A percentile compares a stretch with the other conserved stretches of the same genome.
These are phyloP conservation scores for Aspergillus sp. DNA, from an alignment of 2,329 filamentous ascomycete genomes.

Conservation along the genomic window DNA sequence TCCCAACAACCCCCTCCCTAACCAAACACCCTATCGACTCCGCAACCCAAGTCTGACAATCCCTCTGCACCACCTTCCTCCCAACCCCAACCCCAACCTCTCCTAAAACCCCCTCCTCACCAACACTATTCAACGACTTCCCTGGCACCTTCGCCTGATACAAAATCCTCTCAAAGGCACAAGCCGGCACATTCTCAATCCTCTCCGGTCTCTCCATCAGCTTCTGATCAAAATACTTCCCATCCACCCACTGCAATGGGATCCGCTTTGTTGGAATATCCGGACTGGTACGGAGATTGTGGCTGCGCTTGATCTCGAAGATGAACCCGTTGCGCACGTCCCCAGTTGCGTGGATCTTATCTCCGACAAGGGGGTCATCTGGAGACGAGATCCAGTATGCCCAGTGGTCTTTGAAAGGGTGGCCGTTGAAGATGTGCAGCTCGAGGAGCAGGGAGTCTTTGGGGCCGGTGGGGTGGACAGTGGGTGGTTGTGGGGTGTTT, in stretches of 20 bases:
- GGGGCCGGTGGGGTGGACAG: not conserved
- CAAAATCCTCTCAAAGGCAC: constrained; percentile 30
- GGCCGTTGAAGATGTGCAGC: constrained; percentile 35
- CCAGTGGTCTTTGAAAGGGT: constrained; percentile 42
- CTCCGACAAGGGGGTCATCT: constrained; percentile 22
- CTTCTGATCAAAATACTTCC: constrained; percentile 24
- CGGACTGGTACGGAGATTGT: constrained; percentile 21
- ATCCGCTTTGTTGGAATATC: constrained; percentile 25
- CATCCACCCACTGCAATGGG: constrained; percentile 36
- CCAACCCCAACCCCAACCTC: not conserved
- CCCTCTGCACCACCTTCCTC: constrained; percentile 29
- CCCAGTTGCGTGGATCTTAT: constrained; percentile 35
- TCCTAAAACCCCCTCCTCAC: not conserved
- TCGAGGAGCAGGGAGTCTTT: constrained; percentile 29
- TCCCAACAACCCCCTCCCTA: constrained; percentile 29
- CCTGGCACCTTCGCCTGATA: constrained; percentile 16
- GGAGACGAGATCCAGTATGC: constrained; percentile 33
- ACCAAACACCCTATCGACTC: constrained; percentile 36
- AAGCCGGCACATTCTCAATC: constrained; percentile 26
- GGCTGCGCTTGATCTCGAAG: constrained; percentile 33
- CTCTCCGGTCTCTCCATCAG: constrained; percentile 27
- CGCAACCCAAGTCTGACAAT: constrained; percentile 44
- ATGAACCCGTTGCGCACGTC: constrained; percentile 36
- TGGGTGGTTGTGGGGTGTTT: not conserved
- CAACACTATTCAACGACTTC: constrained; percentile 20